Base-by-base conservation (phyloP, 371 early-diverging fungal genomes). In the Rhizopus microsporus region DNA sequence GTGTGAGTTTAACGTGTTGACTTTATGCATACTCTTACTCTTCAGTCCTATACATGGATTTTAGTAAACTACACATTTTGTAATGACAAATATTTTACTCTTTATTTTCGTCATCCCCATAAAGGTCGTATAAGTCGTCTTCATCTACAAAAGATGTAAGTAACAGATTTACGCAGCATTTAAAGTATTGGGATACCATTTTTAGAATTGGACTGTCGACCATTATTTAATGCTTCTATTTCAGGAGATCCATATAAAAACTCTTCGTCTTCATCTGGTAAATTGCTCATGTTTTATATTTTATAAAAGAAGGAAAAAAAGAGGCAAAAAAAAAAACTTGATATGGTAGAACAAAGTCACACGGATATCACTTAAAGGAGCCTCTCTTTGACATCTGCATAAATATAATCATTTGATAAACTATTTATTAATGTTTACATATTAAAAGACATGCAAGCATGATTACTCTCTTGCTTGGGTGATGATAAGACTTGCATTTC, bases 201-300 rank as follows among this genome's bases (percentile, higher is more conserved):
- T 34, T 57, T 65, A 33, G 37, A 30, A n/a, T 60, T 50, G 15
- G 43, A 46, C 3, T 32, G 49, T 4, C n/a, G 16, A 13, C 51
- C 48, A 49, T 33, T 8, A 15, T 51, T 6, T 16, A 30, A 34
- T 43, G 16, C 40, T 10, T 46, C 57, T 46, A 15, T 31, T 37
- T 65, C 66, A 5, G 60, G 54, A 39, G 46, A 43, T 17, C 66
- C 66, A 42, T 66, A 66, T 16, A 66, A 33, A 42, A 66, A 66
- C 51, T 66, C 66, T 23, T 66, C 66, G 38, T 66, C 66, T 30
- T 66, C 66, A 38, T 66, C 65, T 15, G 56, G 42, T 50, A 59
- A 40, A 17, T 64, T 51, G 37, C 56, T 59, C 59, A 59, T 64
- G 13, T 29, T 17, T 13, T 34, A 33, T 49, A 13, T 44, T 13